These are phyloP conservation scores for Cyclocybe cylindracea DNA, from an alignment of 768 basidiomycete species.

Conservation along the genomic window DNA sequence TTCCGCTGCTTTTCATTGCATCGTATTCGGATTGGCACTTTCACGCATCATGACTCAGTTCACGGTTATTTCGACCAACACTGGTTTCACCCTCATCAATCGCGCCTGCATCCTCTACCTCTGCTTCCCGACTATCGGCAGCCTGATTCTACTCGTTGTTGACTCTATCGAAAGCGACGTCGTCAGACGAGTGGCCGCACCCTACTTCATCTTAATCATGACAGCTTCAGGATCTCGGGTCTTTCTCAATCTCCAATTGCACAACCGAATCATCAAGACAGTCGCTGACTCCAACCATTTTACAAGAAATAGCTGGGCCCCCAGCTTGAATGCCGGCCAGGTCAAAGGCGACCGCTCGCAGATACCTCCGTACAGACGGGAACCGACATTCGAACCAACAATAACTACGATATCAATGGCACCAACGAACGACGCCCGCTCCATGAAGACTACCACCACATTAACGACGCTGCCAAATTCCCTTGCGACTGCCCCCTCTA, in stretches of 20 bases:
- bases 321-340: neutral
- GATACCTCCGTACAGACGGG: slow-evolving; percentile 1
- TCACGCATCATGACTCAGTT: slow-evolving; percentile 20
- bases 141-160: slow-evolving; percentile 26
- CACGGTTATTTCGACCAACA: slow-evolving; percentile 18
- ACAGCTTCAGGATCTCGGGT: slow-evolving; percentile 33
- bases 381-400: slow-evolving; percentile 1
- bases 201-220: slow-evolving; percentile 29
- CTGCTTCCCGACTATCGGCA: slow-evolving; percentile 23
- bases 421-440: neutral
- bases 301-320: slow-evolving; percentile 16
- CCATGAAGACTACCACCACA: neutral
- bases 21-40: slow-evolving; percentile 26
- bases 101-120: slow-evolving; percentile 30
- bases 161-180: slow-evolving; percentile 28
- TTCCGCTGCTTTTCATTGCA: slow-evolving; percentile 29
- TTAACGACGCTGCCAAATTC: neutral
- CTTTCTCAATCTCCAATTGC: slow-evolving; percentile 30
- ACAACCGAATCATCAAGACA: slow-evolving; percentile 15
- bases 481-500: neutral
- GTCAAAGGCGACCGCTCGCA: slow-evolving; percentile 6
- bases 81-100: slow-evolving; percentile 25
- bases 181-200: slow-evolving; percentile 26
- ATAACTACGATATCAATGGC: neutral
- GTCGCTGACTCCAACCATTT: slow-evolving; percentile 20